Percentiles rank a stretch among this genome's conserved stretches.
Evolutionary conservation across 2,329 filamentous ascomycete genomes (phyloP).

Genomic region (Beauveria caledonica): DNA sequence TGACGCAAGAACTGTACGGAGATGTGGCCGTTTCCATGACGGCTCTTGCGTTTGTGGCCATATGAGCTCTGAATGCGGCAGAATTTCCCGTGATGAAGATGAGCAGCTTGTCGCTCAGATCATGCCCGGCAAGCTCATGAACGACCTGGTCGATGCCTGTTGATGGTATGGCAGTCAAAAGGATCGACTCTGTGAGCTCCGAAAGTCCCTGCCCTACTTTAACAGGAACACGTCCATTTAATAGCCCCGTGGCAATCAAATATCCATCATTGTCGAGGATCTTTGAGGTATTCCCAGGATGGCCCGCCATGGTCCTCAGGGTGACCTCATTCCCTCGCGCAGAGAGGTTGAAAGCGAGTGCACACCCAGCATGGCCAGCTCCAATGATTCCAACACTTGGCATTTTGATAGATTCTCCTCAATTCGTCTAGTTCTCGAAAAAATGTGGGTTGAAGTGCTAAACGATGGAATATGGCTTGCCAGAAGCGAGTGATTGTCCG

Average conservation of each 20-base stretch:
- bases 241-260: not conserved
- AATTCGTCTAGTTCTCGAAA: no score
- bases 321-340: slow-evolving; percentile 4
- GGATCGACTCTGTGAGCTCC: not conserved
- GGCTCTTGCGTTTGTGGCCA: not conserved
- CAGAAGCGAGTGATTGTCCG: not conserved
- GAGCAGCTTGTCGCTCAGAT: not conserved
- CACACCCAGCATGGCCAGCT: slow-evolving; percentile 14
- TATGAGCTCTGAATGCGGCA: not conserved
- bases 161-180: slow-evolving; percentile 3
- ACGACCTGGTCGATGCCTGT: not conserved
- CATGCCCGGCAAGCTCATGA: not conserved
- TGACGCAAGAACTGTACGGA: slow-evolving; percentile 13
- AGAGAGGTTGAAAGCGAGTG: slow-evolving; percentile 11
- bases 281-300: not conserved
- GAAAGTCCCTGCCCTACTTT: not conserved
- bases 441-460: not conserved
- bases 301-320: slow-evolving; percentile 3
- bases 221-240: not conserved
- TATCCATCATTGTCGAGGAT: not conserved
- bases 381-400: slow-evolving; percentile 7
- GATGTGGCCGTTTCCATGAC: slow-evolving; percentile 11
- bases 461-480: not conserved
- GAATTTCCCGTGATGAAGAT: slow-evolving; percentile 3
- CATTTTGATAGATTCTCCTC: not conserved